Conservation (phyloP, 1,284 basidiomycete species). For the Moesziomyces antarcticus region DNA sequence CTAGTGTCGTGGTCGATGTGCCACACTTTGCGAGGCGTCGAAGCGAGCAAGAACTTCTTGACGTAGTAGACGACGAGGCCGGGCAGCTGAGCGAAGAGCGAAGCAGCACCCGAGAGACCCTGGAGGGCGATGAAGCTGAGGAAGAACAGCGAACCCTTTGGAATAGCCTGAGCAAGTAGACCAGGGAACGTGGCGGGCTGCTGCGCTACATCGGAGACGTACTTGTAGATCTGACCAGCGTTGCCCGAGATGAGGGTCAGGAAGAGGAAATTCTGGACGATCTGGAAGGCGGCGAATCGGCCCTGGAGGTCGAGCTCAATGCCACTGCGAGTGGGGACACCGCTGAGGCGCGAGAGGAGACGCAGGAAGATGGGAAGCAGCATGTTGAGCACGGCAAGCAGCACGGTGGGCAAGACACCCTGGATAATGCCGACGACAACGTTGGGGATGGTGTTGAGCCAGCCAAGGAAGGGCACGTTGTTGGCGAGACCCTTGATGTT, state of each 20-base stretch:
- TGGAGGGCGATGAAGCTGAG: slow-evolving; percentile 77
- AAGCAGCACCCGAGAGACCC: slow-evolving; percentile 72
- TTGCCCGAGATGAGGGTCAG: slow-evolving; percentile 61
- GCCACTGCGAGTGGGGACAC: slow-evolving; percentile 81
- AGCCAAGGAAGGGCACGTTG: slow-evolving; percentile 78
- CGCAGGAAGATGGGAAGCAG: slow-evolving; percentile 87
- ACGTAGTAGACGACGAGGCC: slow-evolving; percentile 84
- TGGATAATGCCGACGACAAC: slow-evolving; percentile 79
- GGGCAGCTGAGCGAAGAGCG: slow-evolving; percentile 82
- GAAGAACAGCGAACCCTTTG: slow-evolving; percentile 91
- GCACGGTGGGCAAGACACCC: slow-evolving; percentile 80
- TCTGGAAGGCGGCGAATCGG: slow-evolving; percentile 90
- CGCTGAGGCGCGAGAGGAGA: slow-evolving; percentile 80
- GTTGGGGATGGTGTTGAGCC: slow-evolving; percentile 78
- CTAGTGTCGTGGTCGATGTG: slow-evolving; percentile 78
- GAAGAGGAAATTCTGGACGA: slow-evolving; percentile 67
- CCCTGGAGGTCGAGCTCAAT: slow-evolving; percentile 91
- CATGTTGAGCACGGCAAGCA: slow-evolving; percentile 89
- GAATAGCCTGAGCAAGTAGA: slow-evolving; percentile 74
- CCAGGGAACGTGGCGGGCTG: slow-evolving; percentile 52
- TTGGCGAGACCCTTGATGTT: slow-evolving; percentile 81
- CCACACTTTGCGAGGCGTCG: slow-evolving; percentile 87
- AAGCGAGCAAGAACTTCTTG: slow-evolving; percentile 83
- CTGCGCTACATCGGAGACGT: slow-evolving; percentile 33
- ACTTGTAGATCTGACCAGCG: slow-evolving; percentile 46